Base-by-base conservation (phyloP, 352 stramenopile species). In the Phytophthora hybrid region DNA sequence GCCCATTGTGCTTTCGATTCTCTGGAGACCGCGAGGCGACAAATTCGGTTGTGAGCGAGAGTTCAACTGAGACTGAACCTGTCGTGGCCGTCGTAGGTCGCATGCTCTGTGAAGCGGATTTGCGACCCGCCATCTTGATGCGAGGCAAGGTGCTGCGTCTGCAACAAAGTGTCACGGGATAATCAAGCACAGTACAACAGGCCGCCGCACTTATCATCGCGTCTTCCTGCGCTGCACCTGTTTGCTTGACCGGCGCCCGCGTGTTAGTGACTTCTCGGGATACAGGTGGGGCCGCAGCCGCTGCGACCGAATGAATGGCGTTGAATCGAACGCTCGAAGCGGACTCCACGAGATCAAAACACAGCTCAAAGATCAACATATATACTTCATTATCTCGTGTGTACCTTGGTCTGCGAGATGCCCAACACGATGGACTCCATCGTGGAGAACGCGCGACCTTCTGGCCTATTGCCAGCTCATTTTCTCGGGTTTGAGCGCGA, bases 81-180 rank as follows among this genome's bases (percentile, higher is more conserved):
- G 37, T 44, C 51, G 51, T 34, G 13, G 51, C 13, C 26, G 49
- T 71, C 61, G 68, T 41, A 62, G 57, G 56, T 55, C 52, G 59
- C 62, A 54, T 62, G 62, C 49, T 61, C 41, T 59, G 29, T 66
- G 46, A 16, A 57, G 52, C 54, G 46, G 68, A 74, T 74, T 34
- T 74, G 68, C 21, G 55, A 6, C 52, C 46, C 9, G 51, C 52
- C 68, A 66, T 71, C 61, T 66, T 66, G 68, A 71, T 71, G 61
- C 68, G 21, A 54, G 54, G 31, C 54, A 44, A 21, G 32, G 19
- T 68, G 32, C 39, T 68, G 51, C 49, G 37, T 58, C 21, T 60
- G 9, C 32, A 51, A 52, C 46, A 26, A 26, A 7, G 18, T 53
- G 46, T 29, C 46, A 29, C 46, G 46, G 16, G 46, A 53, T 53